phyloP scores from a whole-genome alignment of 805 yeast species.

The Wickerhamomyces bovis region DNA sequence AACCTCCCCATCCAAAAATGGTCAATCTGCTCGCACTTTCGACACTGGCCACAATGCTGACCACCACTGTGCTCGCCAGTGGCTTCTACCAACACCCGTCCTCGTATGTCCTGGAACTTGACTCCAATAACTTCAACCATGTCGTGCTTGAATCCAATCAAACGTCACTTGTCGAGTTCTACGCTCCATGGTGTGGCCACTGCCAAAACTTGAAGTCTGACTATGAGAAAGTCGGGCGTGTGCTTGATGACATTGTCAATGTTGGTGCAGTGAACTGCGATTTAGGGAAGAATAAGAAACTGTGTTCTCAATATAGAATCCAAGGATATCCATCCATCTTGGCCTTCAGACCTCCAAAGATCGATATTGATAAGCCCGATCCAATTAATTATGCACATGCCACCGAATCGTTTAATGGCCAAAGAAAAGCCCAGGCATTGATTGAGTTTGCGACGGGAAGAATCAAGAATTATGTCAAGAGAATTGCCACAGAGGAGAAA shows the following conservation, averaged over 20 bases:
- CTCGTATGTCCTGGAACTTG: slow-evolving; percentile 47
- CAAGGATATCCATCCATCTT: slow-evolving; percentile 81
- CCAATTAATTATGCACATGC: slow-evolving; percentile 35
- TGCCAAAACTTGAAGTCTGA: slow-evolving; percentile 69
- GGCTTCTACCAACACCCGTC: slow-evolving; percentile 1
- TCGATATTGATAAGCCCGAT: slow-evolving; percentile 21
- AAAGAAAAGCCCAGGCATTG: slow-evolving; percentile 49
- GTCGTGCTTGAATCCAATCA: slow-evolving; percentile 67
- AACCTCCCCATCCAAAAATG: too few relatives aligned
- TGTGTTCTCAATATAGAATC: slow-evolving; percentile 63
- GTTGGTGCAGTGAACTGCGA: slow-evolving; percentile 90
- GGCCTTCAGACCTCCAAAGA: slow-evolving; percentile 79
- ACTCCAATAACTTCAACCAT: slow-evolving; percentile 52
- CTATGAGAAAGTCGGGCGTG: slow-evolving; percentile 56
- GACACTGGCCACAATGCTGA: not conserved
- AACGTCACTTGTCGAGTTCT: slow-evolving; percentile 80
- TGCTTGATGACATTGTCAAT: slow-evolving; percentile 48
- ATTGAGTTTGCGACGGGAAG: slow-evolving; percentile 49
- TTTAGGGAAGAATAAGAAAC: slow-evolving; percentile 50
- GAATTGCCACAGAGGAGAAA: slow-evolving; percentile 32
- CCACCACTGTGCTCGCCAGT: slow-evolving; percentile 2
- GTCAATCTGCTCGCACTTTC: not conserved
- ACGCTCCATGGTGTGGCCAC: slow-evolving; percentile 98
- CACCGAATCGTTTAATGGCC: slow-evolving; percentile 55
- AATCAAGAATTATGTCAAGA: slow-evolving; percentile 60